Base-by-base conservation (phyloP, 495 filamentous ascomycete genomes). In the Echria macrotheca region DNA sequence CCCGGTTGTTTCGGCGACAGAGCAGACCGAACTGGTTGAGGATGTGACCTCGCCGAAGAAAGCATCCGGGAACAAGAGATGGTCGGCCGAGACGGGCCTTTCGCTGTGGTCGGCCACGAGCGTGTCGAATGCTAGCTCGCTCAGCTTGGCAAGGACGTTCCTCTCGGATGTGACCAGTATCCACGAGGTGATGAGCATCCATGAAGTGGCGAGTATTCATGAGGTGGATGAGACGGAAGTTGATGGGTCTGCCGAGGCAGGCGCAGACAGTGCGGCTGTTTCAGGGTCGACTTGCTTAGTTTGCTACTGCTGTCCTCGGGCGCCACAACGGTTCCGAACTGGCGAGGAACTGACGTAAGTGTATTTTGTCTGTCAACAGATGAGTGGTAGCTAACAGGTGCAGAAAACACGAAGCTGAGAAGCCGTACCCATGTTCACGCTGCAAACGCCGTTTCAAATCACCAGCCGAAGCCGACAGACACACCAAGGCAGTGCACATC, bases 401-500 rank as follows among this genome's bases (percentile, higher is more conserved):
- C 3, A 69, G 66, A 19, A 46, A 52, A 26, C 89, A 95, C 61
- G 82, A 86, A 55, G 75, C 80, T 57, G 87, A 91, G 60, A 93
- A 90, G 57, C 87, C 89, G 54, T 89, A 93, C 60, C 74, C 76
- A 9, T 95, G 89, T 60, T 70, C 77, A 24, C 89, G 80, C 58
- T 95, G 89, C 66, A 79, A 79, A 32, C 89, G 88, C 60, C 78
- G 87, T 14, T 95, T 95, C 74, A 93, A 95, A 60, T 87, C 87
- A 63, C 91, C 90, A 55, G 91, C 91, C 53, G 89, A 95, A 70
- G 87, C 87, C 15, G 89, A 93, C 59, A 79, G 89, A 10, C 89
- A 95, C 63, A 83, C 89, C 59, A 95, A 93, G 50, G 90, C 87
- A 0, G 79, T 95, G 18, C 89, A 95, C 60, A 73, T 93, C n/a